Base-by-base conservation (phyloP, 495 filamentous ascomycete species). In the Collariella sp. region DNA sequence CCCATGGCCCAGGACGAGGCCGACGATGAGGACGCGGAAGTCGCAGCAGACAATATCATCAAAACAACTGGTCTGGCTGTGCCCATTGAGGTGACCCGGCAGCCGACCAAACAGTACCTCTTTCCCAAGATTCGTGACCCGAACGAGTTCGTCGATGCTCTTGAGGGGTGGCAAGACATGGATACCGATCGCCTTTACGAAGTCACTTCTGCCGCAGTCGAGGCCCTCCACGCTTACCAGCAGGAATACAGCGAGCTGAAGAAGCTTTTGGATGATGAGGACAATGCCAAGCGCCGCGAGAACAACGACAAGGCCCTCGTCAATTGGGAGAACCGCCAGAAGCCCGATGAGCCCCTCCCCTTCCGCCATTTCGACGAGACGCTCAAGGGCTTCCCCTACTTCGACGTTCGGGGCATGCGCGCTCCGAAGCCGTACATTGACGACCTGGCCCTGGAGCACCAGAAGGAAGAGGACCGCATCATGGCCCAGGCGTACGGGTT, bases 201-300 rank as follows among this genome's bases (percentile, higher is more conserved):
- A 5, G 68, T 76, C 13, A 70, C 80, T 4, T 71, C 77, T 29
- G 78, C 80, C 46, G 73, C 75, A 2, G 76, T 75, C 12, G 63
- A 72, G 42, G 75, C 76, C 4, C 58, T 91, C 49, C 69, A 71
- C 38, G 67, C 69, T 5, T 83, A 82, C 72, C 83, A 89, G 63
- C 72, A 82, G 16, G 83, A 90, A 59, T 87, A 76, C 59, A 61
- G 80, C 12, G 73, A 73, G 15, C 74, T 89, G 5, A 76, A 83
- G 51, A 76, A 77, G 49, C 70, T 81, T 34, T 69, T 77, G 18
- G 77, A 78, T 34, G 75, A 69, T 49, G 64, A 67, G 59, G 76
- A 62, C 61, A 80, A 66, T 62, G 72, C 66, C 52, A 67, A 71
- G 24, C 72, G 75, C n/a, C 72, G 70, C 34, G 61, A 69, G 19